These are phyloP conservation scores for Tulasnella sp. DNA, from an alignment of 768 basidiomycete genomes.

Conservation along the genomic window DNA sequence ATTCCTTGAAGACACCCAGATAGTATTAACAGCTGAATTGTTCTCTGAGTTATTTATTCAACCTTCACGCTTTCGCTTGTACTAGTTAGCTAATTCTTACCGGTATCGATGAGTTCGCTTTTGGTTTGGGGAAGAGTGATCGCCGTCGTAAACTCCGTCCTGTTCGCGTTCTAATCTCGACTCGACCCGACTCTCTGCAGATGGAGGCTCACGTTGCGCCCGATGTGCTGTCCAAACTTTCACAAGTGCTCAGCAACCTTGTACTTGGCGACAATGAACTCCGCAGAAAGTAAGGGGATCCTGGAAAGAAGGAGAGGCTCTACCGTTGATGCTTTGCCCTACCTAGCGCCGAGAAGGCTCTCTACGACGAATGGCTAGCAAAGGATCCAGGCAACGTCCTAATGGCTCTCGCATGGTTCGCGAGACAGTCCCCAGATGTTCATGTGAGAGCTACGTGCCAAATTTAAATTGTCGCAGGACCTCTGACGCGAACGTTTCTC, in stretches of 20 bases:
- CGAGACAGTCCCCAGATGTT: slow-evolving; percentile 71
- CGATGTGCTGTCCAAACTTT: slow-evolving; percentile 71
- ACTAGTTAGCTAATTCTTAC: neutral
- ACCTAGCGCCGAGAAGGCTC: slow-evolving; percentile 68
- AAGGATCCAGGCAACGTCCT: slow-evolving; percentile 77
- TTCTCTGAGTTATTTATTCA: neutral
- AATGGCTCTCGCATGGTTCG: slow-evolving; percentile 74
- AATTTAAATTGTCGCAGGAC: neutral
- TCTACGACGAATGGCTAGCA: slow-evolving; percentile 67
- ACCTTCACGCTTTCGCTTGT: neutral
- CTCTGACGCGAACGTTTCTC: slow-evolving; percentile 5
- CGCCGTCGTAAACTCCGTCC: neutral
- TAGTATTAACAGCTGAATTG: neutral
- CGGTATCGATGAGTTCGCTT: neutral
- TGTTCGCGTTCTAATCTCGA: neutral
- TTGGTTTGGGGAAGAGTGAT: neutral
- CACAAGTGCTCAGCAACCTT: slow-evolving; percentile 80
- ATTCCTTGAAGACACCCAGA: neutral
- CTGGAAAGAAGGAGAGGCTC: neutral
- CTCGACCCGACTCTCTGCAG: neutral
- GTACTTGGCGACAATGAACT: slow-evolving; percentile 82
- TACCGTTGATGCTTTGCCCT: neutral
- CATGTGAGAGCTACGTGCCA: slow-evolving; percentile 51
- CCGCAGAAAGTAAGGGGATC: slow-evolving; percentile 54
- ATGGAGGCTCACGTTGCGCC: slow-evolving; percentile 38